phyloP scores from a whole-genome alignment of 1,284 basidiomycete genomes.

The Rhodotorula sp. region DNA sequence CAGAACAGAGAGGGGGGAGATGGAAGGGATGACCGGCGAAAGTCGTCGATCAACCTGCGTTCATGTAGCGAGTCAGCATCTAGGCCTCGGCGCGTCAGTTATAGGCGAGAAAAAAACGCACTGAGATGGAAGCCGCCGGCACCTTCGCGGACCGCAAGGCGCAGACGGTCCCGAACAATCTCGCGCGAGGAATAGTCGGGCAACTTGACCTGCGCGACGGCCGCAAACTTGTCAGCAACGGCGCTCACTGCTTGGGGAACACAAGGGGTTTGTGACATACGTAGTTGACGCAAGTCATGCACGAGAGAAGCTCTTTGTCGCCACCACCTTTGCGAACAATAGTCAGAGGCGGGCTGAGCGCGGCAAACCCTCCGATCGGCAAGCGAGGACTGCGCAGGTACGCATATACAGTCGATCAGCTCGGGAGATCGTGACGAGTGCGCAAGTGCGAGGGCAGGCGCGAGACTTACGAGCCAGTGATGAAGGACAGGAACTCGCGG shows the following conservation, averaged over 20 bases:
- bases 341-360: constrained; percentile 88
- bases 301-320: constrained; percentile 59
- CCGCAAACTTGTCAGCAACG: neutral
- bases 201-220: constrained; percentile 62
- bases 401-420: neutral
- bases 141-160: constrained; percentile 81
- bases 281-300: constrained; percentile 95
- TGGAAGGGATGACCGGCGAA: neutral
- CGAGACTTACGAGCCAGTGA: constrained; percentile 71
- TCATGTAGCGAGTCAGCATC: neutral
- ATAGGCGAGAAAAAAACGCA: neutral
- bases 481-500: constrained; percentile 91
- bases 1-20: neutral
- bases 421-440: too few relatives aligned
- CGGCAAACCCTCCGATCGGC: constrained; percentile 89
- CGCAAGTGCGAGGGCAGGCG: constrained; percentile 58
- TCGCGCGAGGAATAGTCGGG: constrained; percentile 86
- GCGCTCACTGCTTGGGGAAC: too few relatives aligned
- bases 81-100: neutral
- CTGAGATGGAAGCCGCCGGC: constrained; percentile 87
- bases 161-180: constrained; percentile 75
- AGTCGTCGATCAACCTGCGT: neutral
- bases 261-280: neutral
- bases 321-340: constrained; percentile 97
- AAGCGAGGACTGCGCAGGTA: constrained; percentile 45